phyloP scores from a whole-genome alignment of 1,284 basidiomycete genomes.

The Cutaneotrichosporon cutaneum region DNA sequence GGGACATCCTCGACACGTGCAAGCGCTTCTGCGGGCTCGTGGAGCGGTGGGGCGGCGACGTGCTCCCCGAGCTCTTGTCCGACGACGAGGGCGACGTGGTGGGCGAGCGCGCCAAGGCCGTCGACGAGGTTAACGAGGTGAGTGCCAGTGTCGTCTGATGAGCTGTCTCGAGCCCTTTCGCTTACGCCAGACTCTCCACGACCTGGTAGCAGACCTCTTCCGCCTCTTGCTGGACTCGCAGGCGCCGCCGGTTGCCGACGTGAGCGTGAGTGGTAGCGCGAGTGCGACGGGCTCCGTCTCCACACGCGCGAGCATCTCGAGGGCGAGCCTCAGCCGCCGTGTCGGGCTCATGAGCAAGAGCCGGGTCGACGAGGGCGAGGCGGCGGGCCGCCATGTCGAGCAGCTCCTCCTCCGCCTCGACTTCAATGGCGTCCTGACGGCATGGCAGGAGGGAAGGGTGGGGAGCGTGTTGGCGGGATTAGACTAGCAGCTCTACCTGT shows the following conservation, averaged over 20 bases:
- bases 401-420: constrained; percentile 76
- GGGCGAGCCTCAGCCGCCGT: constrained; percentile 25
- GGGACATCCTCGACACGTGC: constrained; percentile 73
- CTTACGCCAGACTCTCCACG: constrained; percentile 58
- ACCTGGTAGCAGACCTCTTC: constrained; percentile 75
- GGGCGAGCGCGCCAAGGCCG: constrained; percentile 31
- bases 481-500: constrained; percentile 1
- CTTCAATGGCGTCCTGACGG: constrained; percentile 76
- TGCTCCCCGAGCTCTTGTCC: constrained; percentile 74
- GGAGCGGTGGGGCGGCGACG: constrained; percentile 88
- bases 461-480: constrained; percentile 6
- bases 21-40: constrained; percentile 78
- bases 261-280: constrained; percentile 8
- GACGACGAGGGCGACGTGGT: constrained; percentile 66
- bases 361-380: constrained; percentile 48
- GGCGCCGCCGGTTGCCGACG: constrained; percentile 55
- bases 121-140: constrained; percentile 74
- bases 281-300: background rate
- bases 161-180: background rate
- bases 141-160: constrained; percentile 23
- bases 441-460: constrained; percentile 44
- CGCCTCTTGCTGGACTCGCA: constrained; percentile 64
- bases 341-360: constrained; percentile 41
- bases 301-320: constrained; percentile 6
- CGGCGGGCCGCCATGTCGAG: constrained; percentile 74